phyloP scores from a whole-genome alignment of 2,329 filamentous ascomycete species.

The Exophiala dermatitidis region DNA sequence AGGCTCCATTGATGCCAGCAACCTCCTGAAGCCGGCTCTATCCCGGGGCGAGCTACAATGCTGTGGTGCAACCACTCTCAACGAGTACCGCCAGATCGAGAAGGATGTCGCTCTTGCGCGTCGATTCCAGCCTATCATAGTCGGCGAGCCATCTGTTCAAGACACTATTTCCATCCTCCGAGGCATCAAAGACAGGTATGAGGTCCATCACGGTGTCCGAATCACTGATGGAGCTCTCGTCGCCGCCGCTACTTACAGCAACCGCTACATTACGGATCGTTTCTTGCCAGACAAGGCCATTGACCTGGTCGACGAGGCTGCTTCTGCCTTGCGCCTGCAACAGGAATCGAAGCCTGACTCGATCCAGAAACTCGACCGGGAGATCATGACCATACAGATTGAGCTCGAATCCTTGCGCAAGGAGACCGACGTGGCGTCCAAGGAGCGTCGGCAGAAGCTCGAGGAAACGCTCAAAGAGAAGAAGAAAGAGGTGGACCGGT shows the following conservation, averaged over 20 bases:
- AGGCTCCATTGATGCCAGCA: slow-evolving; percentile 93
- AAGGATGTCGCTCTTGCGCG: slow-evolving; percentile 91
- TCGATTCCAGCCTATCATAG: slow-evolving; percentile 86
- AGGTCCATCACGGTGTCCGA: slow-evolving; percentile 91
- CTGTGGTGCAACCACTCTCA: slow-evolving; percentile 87
- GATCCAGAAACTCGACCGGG: slow-evolving; percentile 84
- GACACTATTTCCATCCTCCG: slow-evolving; percentile 93
- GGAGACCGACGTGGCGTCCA: slow-evolving; percentile 83
- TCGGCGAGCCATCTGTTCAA: slow-evolving; percentile 83
- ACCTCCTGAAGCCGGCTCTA: slow-evolving; percentile 87
- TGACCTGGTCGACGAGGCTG: slow-evolving; percentile 91
- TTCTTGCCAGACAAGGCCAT: slow-evolving; percentile 97
- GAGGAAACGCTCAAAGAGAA: slow-evolving; percentile 68
- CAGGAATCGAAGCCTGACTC: slow-evolving; percentile 96
- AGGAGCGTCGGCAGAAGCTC: slow-evolving; percentile 78
- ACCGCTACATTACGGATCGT: slow-evolving; percentile 92
- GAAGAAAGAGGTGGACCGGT: slow-evolving; percentile 64
- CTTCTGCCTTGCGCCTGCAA: slow-evolving; percentile 79
- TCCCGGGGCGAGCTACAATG: slow-evolving; percentile 89
- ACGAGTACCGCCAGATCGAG: slow-evolving; percentile 87
- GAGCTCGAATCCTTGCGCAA: slow-evolving; percentile 91
- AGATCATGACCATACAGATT: slow-evolving; percentile 96
- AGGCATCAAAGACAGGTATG: slow-evolving; percentile 95
- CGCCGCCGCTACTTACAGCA: slow-evolving; percentile 83
- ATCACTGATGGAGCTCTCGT: slow-evolving; percentile 91